Percentiles rank a stretch among this genome's conserved stretches.
These are phyloP conservation scores for Penicillium sp. DNA, from an alignment of 2,329 filamentous ascomycete genomes.

Conservation along the genomic window DNA sequence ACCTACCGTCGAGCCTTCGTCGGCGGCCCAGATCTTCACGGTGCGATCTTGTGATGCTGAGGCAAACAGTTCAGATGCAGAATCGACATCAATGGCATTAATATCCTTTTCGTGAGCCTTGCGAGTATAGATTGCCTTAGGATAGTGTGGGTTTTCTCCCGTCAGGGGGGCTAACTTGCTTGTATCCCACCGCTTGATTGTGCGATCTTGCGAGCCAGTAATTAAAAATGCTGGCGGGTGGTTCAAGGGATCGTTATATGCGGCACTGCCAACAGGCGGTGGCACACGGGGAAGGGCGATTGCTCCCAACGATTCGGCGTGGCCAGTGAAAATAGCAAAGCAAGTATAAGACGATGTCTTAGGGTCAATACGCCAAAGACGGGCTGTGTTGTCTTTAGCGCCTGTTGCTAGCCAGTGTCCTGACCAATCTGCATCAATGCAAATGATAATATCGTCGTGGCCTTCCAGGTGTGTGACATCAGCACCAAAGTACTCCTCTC, in stretches of 20 bases:
- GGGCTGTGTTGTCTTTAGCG: conserved; percentile 93
- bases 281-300: conserved; percentile 73
- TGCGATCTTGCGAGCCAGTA: conserved; percentile 92
- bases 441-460: conserved; percentile 93
- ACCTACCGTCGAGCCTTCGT: conserved; percentile 85
- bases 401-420: conserved; percentile 95
- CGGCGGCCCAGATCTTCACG: conserved; percentile 92
- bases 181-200: conserved; percentile 90
- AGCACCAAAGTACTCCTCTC: conserved; percentile 72
- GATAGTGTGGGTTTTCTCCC: conserved; percentile 32
- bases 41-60: conserved; percentile 96
- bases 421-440: conserved; percentile 92
- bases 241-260: conserved; percentile 68
- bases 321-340: conserved; percentile 79
- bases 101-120: conserved; percentile 99
- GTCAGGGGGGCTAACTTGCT: conserved; percentile 56
- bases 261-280: conserved; percentile 66
- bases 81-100: conserved; percentile 84
- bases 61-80: conserved; percentile 75
- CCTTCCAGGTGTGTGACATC: conserved; percentile 83
- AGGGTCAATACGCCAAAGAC: conserved; percentile 83
- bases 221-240: conserved; percentile 81
- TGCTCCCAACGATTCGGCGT: conserved; percentile 89
- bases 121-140: conserved; percentile 72
- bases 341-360: conserved; percentile 72